Evolutionary conservation across 805 yeast genomes (phyloP), one percentile per base, ranked within the genome.

Genomic region (Hyphopichia homilentoma): DNA sequence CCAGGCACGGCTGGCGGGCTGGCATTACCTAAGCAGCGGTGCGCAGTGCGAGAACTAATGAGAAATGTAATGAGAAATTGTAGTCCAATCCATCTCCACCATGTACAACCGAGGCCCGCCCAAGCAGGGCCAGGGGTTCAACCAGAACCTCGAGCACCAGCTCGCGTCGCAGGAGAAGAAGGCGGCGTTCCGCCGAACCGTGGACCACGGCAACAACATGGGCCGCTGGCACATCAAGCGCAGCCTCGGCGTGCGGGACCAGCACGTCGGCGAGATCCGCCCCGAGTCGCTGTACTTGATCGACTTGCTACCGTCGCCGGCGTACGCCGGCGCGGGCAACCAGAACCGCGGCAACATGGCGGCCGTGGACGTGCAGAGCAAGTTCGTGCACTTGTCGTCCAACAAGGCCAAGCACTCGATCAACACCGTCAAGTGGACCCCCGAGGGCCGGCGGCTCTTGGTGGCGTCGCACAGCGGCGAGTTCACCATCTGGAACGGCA

Each of bases 401-500:
- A 93, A 90, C 62, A 93, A 93, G 59, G 86, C 88, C 7, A 81
- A 84, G 50, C 96, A 90, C 61, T 85, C 95, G 3, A 86, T 89
- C 32, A 84, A 86, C 47, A 81, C 89, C 2, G 80, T 86, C n/a
- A 78, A 75, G 54, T 90, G 97, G 96, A 93, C 98, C 0, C 97
- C 97, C 0, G 97, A 88, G 46, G 97, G 96, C 0, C 70, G 97
- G 45, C 67, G 98, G 45, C 65, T 93, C 31, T 68, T 93, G 17
- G 95, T 94, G 5, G 95, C 95, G 0, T 78, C 90, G 18, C 87
- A 84, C 61, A 77, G 86, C 35, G 99, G 99, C 25, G 99, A 93
- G 55, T 89, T 93, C 59, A 89, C 97, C 8, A 66, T 93, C 28
- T 93, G 97, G 97, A 88, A 89, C 56, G 97, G 97, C 7, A 76